Evolutionary conservation across 768 basidiomycete genomes (phyloP).

Genomic region (Suillus subaureus): DNA sequence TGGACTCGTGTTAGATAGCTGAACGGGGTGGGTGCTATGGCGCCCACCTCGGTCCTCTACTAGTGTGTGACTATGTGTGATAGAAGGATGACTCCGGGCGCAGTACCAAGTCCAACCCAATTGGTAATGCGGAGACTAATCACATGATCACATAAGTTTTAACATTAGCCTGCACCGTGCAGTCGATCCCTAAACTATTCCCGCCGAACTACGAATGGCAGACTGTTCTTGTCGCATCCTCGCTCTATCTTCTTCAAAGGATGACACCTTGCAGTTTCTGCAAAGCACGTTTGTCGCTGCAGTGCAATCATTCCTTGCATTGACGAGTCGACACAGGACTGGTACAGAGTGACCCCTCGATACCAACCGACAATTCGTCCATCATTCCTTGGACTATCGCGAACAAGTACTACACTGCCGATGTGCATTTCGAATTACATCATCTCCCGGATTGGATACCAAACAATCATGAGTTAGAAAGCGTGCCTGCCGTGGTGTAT

Average conservation of each 20-base stretch:
- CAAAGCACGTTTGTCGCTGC: constrained; percentile 8
- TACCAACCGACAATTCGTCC: constrained; percentile 14
- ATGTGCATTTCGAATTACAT: constrained; percentile 66
- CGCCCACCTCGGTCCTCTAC: too few relatives aligned
- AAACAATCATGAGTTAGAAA: constrained; percentile 35
- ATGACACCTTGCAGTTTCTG: constrained; percentile 12
- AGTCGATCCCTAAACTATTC: not conserved
- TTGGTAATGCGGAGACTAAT: too few relatives aligned
- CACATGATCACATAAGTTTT: too few relatives aligned
- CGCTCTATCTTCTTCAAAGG: constrained; percentile 25
- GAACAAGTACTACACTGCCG: constrained; percentile 83
- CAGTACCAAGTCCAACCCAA: too few relatives aligned
- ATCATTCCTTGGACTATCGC: constrained; percentile 70
- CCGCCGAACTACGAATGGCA: not conserved
- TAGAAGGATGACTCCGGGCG: too few relatives aligned
- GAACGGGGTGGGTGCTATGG: too few relatives aligned
- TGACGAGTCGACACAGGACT: constrained; percentile 27
- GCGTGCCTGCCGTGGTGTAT: constrained; percentile 72
- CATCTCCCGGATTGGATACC: constrained; percentile 46
- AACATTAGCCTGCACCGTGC: too few relatives aligned
- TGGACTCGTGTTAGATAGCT: too few relatives aligned
- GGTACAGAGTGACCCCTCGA: constrained; percentile 19
- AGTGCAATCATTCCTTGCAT: constrained; percentile 8
- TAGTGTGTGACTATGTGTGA: too few relatives aligned
- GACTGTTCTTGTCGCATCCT: constrained; percentile 3